A percentile compares a stretch with the other conserved stretches of the same genome.
Evolutionary conservation across 176 grass and related monocot species (phyloP).

Genomic region (Oryza meridionalis): DNA sequence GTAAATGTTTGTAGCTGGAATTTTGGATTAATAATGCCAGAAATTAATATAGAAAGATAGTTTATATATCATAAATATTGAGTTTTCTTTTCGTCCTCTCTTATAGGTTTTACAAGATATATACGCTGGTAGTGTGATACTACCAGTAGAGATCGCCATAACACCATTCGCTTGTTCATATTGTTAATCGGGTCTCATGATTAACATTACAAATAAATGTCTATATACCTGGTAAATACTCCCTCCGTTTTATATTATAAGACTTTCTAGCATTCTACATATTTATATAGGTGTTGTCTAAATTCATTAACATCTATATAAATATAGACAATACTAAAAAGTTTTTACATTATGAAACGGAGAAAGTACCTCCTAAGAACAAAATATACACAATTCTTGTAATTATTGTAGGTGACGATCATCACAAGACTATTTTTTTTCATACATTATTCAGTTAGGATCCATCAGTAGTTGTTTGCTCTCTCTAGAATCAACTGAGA

Average conservation of each 20-base stretch:
- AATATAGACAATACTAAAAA: too few relatives aligned
- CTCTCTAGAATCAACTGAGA: neutral
- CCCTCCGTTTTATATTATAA: too few relatives aligned
- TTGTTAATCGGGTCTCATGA: neutral
- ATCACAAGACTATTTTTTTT: neutral
- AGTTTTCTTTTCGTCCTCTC: neutral
- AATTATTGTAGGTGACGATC: neutral
- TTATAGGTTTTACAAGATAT: neutral
- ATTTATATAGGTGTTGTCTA: too few relatives aligned
- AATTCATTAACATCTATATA: too few relatives aligned
- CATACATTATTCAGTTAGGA: neutral
- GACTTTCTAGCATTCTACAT: too few relatives aligned
- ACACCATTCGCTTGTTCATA: neutral
- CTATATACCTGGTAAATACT: neutral
- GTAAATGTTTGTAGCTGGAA: conserved; percentile 21
- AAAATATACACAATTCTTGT: neutral
- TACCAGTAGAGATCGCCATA: neutral
- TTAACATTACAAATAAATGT: neutral
- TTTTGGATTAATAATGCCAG: conserved; percentile 19
- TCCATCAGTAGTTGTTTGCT: neutral
- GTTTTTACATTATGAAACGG: too few relatives aligned
- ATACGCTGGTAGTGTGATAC: neutral
- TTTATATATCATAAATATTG: neutral
- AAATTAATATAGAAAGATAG: conserved; percentile 11
- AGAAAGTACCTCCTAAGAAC: neutral